These are phyloP conservation scores for Lachnellula occidentalis DNA, from an alignment of 2,329 filamentous ascomycete species.

Conservation along the genomic window DNA sequence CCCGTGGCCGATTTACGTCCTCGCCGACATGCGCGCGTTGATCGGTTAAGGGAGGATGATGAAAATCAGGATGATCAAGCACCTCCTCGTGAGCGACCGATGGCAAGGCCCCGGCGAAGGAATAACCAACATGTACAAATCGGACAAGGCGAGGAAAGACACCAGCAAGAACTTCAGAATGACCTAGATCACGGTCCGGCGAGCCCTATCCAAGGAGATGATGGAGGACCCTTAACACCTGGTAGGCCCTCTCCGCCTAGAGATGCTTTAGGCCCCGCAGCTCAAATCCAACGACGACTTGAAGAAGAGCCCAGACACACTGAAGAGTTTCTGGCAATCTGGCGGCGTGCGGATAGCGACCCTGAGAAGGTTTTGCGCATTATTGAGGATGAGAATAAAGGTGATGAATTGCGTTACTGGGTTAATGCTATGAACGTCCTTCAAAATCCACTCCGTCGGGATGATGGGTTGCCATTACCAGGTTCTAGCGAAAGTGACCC, in stretches of 20 bases:
- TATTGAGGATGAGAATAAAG: slow-evolving; percentile 54
- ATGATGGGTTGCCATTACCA: slow-evolving; percentile 15
- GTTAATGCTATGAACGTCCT: slow-evolving; percentile 45
- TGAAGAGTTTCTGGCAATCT: slow-evolving; percentile 48
- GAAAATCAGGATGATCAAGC: slow-evolving; percentile 1
- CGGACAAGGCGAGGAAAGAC: slow-evolving; percentile 10
- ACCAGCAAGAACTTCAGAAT: not conserved
- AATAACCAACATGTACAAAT: slow-evolving; percentile 11
- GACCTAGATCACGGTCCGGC: not conserved
- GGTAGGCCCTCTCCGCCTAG: slow-evolving; percentile 17
- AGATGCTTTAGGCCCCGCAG: slow-evolving; percentile 22
- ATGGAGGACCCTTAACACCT: slow-evolving; percentile 1
- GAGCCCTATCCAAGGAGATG: slow-evolving; percentile 3
- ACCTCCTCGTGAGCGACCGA: slow-evolving; percentile 18
- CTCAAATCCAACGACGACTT: slow-evolving; percentile 25
- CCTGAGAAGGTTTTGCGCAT: slow-evolving; percentile 53
- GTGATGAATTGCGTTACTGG: slow-evolving; percentile 55
- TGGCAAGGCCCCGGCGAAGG: slow-evolving; percentile 22
- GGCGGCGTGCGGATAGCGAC: slow-evolving; percentile 55
- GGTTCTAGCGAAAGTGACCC: slow-evolving; percentile 8
- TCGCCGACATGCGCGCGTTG: slow-evolving; percentile 5
- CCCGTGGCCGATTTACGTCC: slow-evolving; percentile 9
- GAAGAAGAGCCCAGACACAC: slow-evolving; percentile 26
- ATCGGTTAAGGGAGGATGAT: slow-evolving; percentile 9
- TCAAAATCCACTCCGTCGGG: slow-evolving; percentile 14